phyloP scores from a whole-genome alignment of 495 filamentous ascomycete genomes.

The Clohesyomyces aquaticus region DNA sequence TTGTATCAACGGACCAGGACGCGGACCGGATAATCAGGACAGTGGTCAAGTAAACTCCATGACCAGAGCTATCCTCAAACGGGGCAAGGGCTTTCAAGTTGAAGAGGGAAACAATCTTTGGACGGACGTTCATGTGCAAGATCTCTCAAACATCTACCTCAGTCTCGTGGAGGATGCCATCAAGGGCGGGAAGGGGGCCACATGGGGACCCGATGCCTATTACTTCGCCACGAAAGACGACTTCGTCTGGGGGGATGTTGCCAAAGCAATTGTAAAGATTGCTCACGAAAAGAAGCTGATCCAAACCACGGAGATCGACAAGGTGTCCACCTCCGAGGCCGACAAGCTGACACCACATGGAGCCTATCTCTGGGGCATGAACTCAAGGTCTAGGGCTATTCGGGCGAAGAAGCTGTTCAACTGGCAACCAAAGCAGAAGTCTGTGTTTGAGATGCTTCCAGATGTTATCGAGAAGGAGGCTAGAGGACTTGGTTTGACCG shows the following conservation, averaged over 20 bases:
- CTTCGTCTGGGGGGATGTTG: conserved; percentile 72
- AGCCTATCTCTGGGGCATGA: conserved; percentile 54
- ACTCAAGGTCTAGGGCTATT: conserved; percentile 60
- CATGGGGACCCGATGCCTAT: conserved; percentile 74
- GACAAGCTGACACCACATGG: conserved; percentile 36
- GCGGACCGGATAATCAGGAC: conserved; percentile 69
- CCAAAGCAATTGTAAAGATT: conserved; percentile 61
- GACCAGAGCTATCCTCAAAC: conserved; percentile 58
- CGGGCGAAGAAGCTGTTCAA: conserved; percentile 63
- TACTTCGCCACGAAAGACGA: conserved; percentile 73
- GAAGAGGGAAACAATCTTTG: conserved; percentile 68
- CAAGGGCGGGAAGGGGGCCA: conserved; percentile 58
- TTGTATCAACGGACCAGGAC: conserved; percentile 74
- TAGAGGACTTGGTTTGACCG: conserved; percentile 44
- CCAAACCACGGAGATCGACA: conserved; percentile 56
- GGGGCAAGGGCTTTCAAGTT: conserved; percentile 66
- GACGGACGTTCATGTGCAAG: conserved; percentile 75
- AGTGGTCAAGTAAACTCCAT: conserved; percentile 68
- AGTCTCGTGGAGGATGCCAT: conserved; percentile 68
- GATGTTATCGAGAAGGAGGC: conserved; percentile 53
- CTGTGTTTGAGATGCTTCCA: conserved; percentile 57
- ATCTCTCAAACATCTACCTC: conserved; percentile 69
- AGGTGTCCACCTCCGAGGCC: conserved; percentile 40
- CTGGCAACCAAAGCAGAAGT: conserved; percentile 58
- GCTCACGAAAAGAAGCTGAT: conserved; percentile 68